phyloP scores from a whole-genome alignment of 208 protist species.

The Phytomonas serpens region DNA sequence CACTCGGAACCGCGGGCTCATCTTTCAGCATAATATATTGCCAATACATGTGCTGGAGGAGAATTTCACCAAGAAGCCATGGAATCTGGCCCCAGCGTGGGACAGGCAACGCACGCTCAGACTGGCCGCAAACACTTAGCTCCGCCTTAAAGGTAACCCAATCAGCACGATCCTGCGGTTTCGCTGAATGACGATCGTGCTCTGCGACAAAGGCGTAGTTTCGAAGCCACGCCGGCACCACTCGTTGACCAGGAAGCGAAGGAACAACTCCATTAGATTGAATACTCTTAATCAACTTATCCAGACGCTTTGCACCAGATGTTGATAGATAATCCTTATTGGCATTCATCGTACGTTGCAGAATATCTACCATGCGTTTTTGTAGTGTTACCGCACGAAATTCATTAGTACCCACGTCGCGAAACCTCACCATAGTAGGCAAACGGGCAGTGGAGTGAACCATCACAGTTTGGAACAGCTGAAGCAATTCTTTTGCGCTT shows the following conservation, averaged over 20 bases:
- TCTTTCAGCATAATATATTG: conserved; percentile 66
- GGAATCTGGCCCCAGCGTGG: conserved; percentile 81
- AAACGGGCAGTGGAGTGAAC: conserved; percentile 34
- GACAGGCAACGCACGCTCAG: conserved; percentile 13
- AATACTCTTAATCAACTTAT: conserved; percentile 25
- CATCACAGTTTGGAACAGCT: conserved; percentile 43
- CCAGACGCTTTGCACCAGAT: conserved; percentile 13
- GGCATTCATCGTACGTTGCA: conserved; percentile 44
- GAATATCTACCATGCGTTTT: conserved; percentile 44
- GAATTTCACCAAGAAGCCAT: conserved; percentile 87
- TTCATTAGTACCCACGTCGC: conserved; percentile 44
- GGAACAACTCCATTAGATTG: conserved; percentile 42
- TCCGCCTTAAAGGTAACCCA: background rate
- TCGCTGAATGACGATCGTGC: conserved; percentile 17
- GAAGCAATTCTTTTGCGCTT: conserved; percentile 50
- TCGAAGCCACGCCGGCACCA: conserved; percentile 58
- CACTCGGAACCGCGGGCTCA: background rate
- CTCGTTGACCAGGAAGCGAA: conserved; percentile 50
- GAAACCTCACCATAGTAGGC: conserved; percentile 73
- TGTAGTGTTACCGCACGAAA: conserved; percentile 64
- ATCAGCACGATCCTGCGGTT: conserved; percentile 7
- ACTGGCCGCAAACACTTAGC: conserved; percentile 6
- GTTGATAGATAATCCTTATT: conserved; percentile 16
- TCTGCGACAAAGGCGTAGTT: conserved; percentile 55
- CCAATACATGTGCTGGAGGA: conserved; percentile 80